Evolutionary conservation across 2,329 filamentous ascomycete genomes (phyloP).

Genomic region (Verticillium isaacii): DNA sequence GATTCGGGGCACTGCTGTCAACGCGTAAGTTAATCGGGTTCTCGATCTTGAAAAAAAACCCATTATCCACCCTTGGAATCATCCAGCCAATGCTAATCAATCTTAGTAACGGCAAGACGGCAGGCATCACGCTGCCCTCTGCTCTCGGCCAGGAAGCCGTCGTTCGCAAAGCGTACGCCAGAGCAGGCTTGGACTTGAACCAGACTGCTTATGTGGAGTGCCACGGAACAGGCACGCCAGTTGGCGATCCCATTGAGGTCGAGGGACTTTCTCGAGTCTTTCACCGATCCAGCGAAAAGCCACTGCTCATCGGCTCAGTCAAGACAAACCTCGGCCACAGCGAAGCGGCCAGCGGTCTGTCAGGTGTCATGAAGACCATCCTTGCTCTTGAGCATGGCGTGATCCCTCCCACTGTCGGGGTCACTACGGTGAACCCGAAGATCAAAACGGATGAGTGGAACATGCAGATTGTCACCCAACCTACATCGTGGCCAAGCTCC

Average conservation of each 20-base stretch:
- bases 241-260: conserved; percentile 36
- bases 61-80: too few species aligned
- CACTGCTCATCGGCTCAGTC: conserved; percentile 5
- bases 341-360: conserved; percentile 21
- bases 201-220: conserved; percentile 29
- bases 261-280: conserved; percentile 22
- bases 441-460: not conserved
- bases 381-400: conserved; percentile 18
- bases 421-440: conserved; percentile 19
- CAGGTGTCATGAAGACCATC: conserved; percentile 20
- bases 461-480: not conserved
- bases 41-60: too few species aligned
- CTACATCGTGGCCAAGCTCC: not conserved
- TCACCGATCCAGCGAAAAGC: not conserved
- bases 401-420: conserved; percentile 19
- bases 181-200: conserved; percentile 14
- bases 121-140: not conserved
- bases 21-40: not conserved
- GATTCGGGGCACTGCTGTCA: conserved; percentile 14
- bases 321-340: conserved; percentile 20
- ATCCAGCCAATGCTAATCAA: too few species aligned
- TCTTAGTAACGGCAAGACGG: conserved; percentile 14
- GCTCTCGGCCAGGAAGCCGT: conserved; percentile 17
- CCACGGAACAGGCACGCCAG: conserved; percentile 39
- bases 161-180: conserved; percentile 23